Percentiles rank a stretch among this genome's conserved stretches.
Evolutionary conservation across 2,329 filamentous ascomycete species (phyloP).

Genomic region (Cytospora paraplurivora): DNA sequence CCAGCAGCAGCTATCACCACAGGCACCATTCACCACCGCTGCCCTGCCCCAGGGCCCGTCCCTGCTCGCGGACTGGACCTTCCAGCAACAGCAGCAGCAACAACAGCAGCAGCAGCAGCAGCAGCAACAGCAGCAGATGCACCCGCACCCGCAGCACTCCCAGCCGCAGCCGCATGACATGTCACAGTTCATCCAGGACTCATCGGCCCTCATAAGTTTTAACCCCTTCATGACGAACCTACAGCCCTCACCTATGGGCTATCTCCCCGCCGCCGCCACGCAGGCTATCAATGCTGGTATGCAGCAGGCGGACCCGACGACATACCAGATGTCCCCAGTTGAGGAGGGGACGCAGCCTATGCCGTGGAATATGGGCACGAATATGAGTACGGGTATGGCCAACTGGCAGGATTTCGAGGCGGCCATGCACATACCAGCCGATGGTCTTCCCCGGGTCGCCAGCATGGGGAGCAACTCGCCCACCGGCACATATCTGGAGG

Average conservation of each 20-base stretch:
- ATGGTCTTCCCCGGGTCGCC: slow-evolving; percentile 46
- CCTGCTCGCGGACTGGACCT: slow-evolving; percentile 62
- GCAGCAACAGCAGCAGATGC: slow-evolving; percentile 33
- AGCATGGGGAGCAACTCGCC: slow-evolving; percentile 67
- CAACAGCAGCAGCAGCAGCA: slow-evolving; percentile 42
- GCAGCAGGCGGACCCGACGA: slow-evolving; percentile 55
- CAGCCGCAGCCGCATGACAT: slow-evolving; percentile 50
- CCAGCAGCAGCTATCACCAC: slow-evolving; percentile 56
- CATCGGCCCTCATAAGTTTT: slow-evolving; percentile 55
- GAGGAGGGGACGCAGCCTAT: slow-evolving; percentile 51
- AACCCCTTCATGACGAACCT: slow-evolving; percentile 54
- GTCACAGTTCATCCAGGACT: slow-evolving; percentile 59
- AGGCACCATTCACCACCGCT: slow-evolving; percentile 46
- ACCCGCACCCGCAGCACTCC: slow-evolving; percentile 34
- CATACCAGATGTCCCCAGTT: slow-evolving; percentile 63
- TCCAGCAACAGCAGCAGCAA: slow-evolving; percentile 57
- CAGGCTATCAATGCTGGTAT: slow-evolving; percentile 66
- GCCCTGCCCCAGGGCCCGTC: slow-evolving; percentile 51
- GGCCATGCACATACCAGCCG: slow-evolving; percentile 50
- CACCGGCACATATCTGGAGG: slow-evolving; percentile 80
- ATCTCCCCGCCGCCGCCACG: slow-evolving; percentile 62
- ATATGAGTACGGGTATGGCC: slow-evolving; percentile 66
- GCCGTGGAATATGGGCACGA: slow-evolving; percentile 40
- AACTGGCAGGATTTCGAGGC: slow-evolving; percentile 81
- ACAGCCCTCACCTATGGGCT: slow-evolving; percentile 60